Evolutionary conservation across 352 stramenopile genomes (phyloP).

Genomic region (Pythium phragmiticola): DNA sequence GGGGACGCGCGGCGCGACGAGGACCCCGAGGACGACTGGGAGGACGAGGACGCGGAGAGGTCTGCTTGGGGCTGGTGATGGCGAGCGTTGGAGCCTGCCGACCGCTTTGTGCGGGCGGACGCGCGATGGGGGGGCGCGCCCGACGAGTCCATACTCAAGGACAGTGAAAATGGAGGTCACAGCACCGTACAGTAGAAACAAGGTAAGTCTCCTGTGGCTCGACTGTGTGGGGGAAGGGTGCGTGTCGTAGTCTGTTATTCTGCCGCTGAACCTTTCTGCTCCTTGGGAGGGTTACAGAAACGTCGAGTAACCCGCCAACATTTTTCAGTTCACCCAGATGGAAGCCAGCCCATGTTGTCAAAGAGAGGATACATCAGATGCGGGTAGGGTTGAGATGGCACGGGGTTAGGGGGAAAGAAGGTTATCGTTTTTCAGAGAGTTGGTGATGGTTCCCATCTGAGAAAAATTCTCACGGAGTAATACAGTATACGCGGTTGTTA

Average conservation of each 20-base stretch:
- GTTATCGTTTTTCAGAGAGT: not conserved
- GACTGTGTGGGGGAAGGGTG: not conserved
- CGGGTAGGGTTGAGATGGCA: not conserved
- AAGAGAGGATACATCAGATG: not conserved
- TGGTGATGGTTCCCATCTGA: not conserved
- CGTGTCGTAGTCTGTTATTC: not conserved
- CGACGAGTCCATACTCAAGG: conserved; percentile 18
- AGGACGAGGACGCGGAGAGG: not conserved
- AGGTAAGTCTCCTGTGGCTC: no score
- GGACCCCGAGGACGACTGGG: conserved; percentile 3
- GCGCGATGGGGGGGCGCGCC: not conserved
- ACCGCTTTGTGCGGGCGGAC: conserved; percentile 19
- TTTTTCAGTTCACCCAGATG: not conserved
- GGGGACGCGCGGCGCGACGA: conserved; percentile 21
- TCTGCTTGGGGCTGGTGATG: conserved; percentile 5
- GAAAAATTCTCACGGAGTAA: not conserved
- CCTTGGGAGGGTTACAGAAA: not conserved
- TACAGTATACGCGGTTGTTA: not conserved
- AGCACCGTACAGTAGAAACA: not conserved
- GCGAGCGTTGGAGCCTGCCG: conserved; percentile 18
- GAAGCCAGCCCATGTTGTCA: not conserved
- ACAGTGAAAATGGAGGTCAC: not conserved
- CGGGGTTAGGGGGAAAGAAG: not conserved
- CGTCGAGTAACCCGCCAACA: no score
- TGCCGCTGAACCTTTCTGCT: not conserved